Base-by-base conservation (phyloP, 2,329 filamentous ascomycete genomes). In the Herpotrichia juniperi region DNA sequence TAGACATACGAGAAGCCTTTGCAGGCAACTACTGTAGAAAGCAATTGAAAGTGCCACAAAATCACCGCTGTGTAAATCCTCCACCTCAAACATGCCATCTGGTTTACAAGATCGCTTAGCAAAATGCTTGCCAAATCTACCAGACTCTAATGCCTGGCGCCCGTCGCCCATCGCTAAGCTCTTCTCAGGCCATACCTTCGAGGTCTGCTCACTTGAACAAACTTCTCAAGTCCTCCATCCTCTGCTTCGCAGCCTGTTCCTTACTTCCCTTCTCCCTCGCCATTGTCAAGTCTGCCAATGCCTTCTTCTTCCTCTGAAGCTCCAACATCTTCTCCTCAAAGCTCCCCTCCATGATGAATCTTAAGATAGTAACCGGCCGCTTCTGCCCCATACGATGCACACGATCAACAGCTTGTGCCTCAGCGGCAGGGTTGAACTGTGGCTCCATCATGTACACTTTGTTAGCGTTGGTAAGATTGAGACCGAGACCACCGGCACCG, bases 361-460 rank as follows among this genome's bases (percentile, higher is more conserved):
- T 86, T 31, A 90, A 87, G 1, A 92, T 96, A n/a, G 84, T 83
- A 0, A 99, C 94, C 11, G 87, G 84, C n/a, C 94, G 83, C 63
- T 85, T 94, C 78, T 99, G 94, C 0, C 94, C 72, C 0, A 75
- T 49, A 7, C 72, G 58, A 46, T 75, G 71, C 2, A 99, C 91
- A 25, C 94, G 90, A 71, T 97, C 94, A 7, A 97, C 83, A 1
- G 94, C 94, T 75, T 99, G 94, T 4, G 92, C 90, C 73, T 99
- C 93, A 0, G 93, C 91, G 0, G 92, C 93, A 0, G 94, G 94
- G 67, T 99, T 99, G 78, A 93, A 99, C 69, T 97, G 93, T 4
- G 94, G 94, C 72, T 99, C 94, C 93, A 99, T 97, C 64, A 97
- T 89, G 71, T 94, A 97, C 12, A 96, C 93, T 49, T 85, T 89